Evolutionary conservation across 768 basidiomycete species (phyloP).

Genomic region (Crucibulum laeve): DNA sequence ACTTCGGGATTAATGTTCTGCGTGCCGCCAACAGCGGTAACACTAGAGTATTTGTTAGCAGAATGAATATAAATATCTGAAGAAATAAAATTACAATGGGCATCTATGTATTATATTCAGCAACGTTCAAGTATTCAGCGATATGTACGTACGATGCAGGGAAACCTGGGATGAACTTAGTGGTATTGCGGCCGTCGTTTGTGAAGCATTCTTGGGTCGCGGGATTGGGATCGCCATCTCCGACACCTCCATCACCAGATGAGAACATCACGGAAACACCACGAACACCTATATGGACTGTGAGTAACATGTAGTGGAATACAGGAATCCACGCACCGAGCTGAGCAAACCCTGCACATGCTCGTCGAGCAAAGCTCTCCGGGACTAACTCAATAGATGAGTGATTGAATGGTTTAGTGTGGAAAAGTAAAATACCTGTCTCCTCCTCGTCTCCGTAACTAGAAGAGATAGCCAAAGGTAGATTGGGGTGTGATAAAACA

Average conservation of each 20-base stretch:
- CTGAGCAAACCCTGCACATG: conserved; percentile 53
- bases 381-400: conserved; percentile 42
- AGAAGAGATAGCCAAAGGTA: conserved; percentile 60
- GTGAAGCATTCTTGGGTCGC: conserved; percentile 47
- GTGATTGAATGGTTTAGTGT: neutral
- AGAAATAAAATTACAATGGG: conserved; percentile 38
- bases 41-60: conserved; percentile 27
- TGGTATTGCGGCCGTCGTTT: conserved; percentile 53
- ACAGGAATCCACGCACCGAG: conserved; percentile 35
- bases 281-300: conserved; percentile 39
- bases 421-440: conserved; percentile 36
- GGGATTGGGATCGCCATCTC: conserved; percentile 50
- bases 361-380: conserved; percentile 42
- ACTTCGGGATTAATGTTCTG: conserved; percentile 45
- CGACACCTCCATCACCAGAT: conserved; percentile 65
- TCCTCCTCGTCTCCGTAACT: conserved; percentile 71
- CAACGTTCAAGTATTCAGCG: conserved; percentile 17
- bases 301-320: neutral
- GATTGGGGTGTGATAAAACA: conserved; percentile 33
- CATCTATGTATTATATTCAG: conserved; percentile 25
- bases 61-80: neutral
- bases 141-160: conserved; percentile 40
- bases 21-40: conserved; percentile 70
- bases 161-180: conserved; percentile 51
- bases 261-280: conserved; percentile 60